A percentile compares a stretch with the other conserved stretches of the same genome.
These are phyloP conservation scores for Fusarium sp. DNA, from an alignment of 2,329 filamentous ascomycete species.

Conservation along the genomic window DNA sequence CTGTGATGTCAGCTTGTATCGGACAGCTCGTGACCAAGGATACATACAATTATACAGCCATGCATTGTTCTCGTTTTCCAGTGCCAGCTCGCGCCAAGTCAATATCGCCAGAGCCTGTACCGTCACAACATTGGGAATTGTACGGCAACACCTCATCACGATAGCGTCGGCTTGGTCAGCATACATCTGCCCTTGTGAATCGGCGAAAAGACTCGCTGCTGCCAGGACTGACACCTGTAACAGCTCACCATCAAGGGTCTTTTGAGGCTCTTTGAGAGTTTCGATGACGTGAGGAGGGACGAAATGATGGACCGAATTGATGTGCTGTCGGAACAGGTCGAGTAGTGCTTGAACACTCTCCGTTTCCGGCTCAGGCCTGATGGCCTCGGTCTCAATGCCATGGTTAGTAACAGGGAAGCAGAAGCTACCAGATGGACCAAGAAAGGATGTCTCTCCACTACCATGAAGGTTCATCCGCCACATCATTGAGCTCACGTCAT, in stretches of 20 bases:
- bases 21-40: background rate
- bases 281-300: background rate
- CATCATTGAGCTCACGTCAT: background rate
- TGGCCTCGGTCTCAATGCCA: background rate
- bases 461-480: background rate
- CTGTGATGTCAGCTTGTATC: background rate
- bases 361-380: rapidly evolving
- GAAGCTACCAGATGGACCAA: background rate
- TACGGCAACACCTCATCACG: background rate
- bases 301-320: background rate
- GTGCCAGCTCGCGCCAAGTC: background rate
- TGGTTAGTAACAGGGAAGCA: background rate
- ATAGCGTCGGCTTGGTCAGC: background rate
- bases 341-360: background rate
- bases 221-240: background rate
- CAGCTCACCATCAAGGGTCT: background rate
- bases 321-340: background rate
- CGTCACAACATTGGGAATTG: background rate
- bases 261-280: background rate
- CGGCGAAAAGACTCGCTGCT: background rate
- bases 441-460: background rate
- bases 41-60: background rate
- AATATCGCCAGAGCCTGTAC: background rate
- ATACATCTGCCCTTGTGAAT: background rate
- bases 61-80: background rate